A percentile compares a stretch with the other conserved stretches of the same genome.
Evolutionary conservation across 2,329 filamentous ascomycete species (phyloP).

Genomic region (Aureobasidium sp.): DNA sequence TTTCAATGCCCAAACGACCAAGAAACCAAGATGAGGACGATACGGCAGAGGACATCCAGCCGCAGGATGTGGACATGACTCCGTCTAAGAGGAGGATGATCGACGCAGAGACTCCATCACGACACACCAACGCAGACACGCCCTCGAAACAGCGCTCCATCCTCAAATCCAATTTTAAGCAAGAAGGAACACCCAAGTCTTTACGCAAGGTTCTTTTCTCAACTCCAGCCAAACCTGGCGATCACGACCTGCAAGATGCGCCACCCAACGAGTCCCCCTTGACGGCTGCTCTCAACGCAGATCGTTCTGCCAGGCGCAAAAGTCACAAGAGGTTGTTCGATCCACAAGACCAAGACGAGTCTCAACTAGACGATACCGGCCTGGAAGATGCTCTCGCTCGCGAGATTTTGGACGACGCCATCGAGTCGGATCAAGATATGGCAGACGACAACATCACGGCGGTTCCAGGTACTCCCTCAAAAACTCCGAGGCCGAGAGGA

Average conservation of each 20-base stretch:
- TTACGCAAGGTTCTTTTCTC: slow-evolving; percentile 41
- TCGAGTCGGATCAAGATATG: slow-evolving; percentile 33
- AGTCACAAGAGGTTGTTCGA: slow-evolving; percentile 71
- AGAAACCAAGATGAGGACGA: slow-evolving; percentile 6
- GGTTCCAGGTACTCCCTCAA: slow-evolving; percentile 40
- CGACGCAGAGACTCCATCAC: slow-evolving; percentile 8
- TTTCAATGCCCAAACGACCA: slow-evolving; percentile 15
- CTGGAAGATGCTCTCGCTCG: slow-evolving; percentile 61
- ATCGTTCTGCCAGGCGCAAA: slow-evolving; percentile 81
- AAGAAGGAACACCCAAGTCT: slow-evolving; percentile 36
- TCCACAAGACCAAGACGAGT: slow-evolving; percentile 61
- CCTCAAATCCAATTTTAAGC: slow-evolving; percentile 24
- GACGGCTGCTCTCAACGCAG: slow-evolving; percentile 60
- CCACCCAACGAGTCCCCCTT: slow-evolving; percentile 46
- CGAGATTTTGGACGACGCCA: slow-evolving; percentile 59
- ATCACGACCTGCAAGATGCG: slow-evolving; percentile 26
- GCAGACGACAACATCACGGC: slow-evolving; percentile 33
- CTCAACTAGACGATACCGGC: slow-evolving; percentile 42
- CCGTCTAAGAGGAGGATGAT: slow-evolving; percentile 2
- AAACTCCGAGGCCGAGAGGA: slow-evolving; percentile 34
- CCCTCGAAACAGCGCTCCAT: slow-evolving; percentile 27
- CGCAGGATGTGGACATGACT: not conserved
- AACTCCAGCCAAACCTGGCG: slow-evolving; percentile 33
- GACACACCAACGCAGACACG: slow-evolving; percentile 6
- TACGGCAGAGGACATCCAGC: not conserved